Base-by-base conservation (phyloP, 2,329 filamentous ascomycete genomes). In the Pestalotiopsis sp. region DNA sequence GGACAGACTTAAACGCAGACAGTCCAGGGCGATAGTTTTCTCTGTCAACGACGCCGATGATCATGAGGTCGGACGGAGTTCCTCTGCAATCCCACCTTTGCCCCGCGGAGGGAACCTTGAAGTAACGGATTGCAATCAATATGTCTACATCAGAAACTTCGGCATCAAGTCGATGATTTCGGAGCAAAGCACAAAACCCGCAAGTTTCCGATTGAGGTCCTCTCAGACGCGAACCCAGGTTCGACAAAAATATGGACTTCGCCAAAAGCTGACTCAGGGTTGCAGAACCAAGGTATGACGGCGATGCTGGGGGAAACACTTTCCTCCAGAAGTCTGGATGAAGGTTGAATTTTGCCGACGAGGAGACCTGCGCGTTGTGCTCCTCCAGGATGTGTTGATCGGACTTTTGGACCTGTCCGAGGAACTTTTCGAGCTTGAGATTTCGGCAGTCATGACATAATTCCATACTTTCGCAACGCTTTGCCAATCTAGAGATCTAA, bases 101-200 rank as follows among this genome's bases (percentile, higher is more conserved):
- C 4, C 6, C 2, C 0, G 2, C 1, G 31, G 0, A 5, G 6
- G 45, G 45, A 20, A 6, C 14, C 4, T 52, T 14, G 17, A n/a
- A 52, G 9, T 52, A 52, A 4, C n/a, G 13, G 45, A 52, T 0
- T 20, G 45, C 45, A 52, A 52, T 2, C 4, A 52, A 9, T 0
- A 3, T 1, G 45, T n/a, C 4, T 20, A 2, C 5, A 9, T 20
- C n/a, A n/a, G n/a, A n/a, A n/a, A n/a, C 14, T 2, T 0, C 7
- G 4, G n/a, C 17, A 6, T 17, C 13, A 17, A 49, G 3, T 27
- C 27, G 27, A 20, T 6, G 3, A 0, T 49, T 14, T 1, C 6
- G 20, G 5, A 52, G 45, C 20, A 52, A 1, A 20, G n/a, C 11
- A n/a, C 45, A 52, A 6, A n/a, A n/a, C n/a, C n/a, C 41, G 4